Evolutionary conservation across 306 rosid species (phyloP).

Genomic region (Gillenia trifoliata): DNA sequence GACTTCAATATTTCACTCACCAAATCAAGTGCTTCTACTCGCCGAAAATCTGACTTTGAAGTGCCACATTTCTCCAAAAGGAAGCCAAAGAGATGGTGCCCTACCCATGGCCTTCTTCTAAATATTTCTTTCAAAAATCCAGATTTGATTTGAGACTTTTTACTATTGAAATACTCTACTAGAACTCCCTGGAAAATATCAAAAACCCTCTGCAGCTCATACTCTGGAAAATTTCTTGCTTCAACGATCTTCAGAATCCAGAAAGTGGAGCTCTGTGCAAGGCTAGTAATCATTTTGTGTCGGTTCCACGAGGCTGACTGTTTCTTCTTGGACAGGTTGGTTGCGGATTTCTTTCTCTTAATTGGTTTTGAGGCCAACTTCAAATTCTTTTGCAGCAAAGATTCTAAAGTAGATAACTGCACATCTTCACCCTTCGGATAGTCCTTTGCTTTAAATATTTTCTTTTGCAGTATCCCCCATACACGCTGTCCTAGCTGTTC

Average conservation of each 20-base stretch:
- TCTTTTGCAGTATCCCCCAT: slow-evolving; percentile 84
- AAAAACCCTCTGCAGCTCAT: slow-evolving; percentile 50
- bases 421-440: slow-evolving; percentile 72
- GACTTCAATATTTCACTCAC: slow-evolving; percentile 56
- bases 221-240: slow-evolving; percentile 46
- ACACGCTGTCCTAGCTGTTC: slow-evolving; percentile 93
- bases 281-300: slow-evolving; percentile 63
- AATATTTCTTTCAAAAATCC: slow-evolving; percentile 75
- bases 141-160: slow-evolving; percentile 72
- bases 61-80: slow-evolving; percentile 62
- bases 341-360: slow-evolving; percentile 58
- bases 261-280: slow-evolving; percentile 75
- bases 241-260: slow-evolving; percentile 83
- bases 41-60: slow-evolving; percentile 68
- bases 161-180: slow-evolving; percentile 54
- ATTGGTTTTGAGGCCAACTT: slow-evolving; percentile 80
- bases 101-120: slow-evolving; percentile 76
- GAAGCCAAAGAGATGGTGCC: slow-evolving; percentile 54
- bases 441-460: slow-evolving; percentile 74
- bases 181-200: slow-evolving; percentile 52
- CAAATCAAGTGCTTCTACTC: slow-evolving; percentile 77
- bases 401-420: slow-evolving; percentile 61
- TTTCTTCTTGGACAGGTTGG: slow-evolving; percentile 50
- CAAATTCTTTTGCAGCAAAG: slow-evolving; percentile 69
- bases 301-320: slow-evolving; percentile 57